A percentile compares a stretch with the other conserved stretches of the same genome.
Evolutionary conservation across 2,329 filamentous ascomycete genomes (phyloP).

Genomic region (Dothistroma pini): DNA sequence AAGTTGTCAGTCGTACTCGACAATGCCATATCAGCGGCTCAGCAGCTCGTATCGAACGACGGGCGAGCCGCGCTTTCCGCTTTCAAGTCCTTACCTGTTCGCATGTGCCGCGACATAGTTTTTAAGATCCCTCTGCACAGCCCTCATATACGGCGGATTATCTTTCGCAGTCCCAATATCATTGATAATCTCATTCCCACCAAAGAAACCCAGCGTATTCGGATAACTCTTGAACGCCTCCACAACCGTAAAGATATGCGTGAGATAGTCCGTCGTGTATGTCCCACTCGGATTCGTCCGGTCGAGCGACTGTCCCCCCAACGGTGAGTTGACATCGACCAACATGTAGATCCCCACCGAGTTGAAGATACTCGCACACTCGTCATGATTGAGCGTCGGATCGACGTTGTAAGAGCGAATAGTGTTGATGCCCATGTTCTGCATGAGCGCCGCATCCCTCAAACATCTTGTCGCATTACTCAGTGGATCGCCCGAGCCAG

Average conservation of each 20-base stretch:
- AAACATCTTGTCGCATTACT: slow-evolving; percentile 56
- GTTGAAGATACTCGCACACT: slow-evolving; percentile 63
- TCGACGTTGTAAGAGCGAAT: slow-evolving; percentile 64
- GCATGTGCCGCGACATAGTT: slow-evolving; percentile 61
- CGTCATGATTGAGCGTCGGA: slow-evolving; percentile 56
- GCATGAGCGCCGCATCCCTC: slow-evolving; percentile 62
- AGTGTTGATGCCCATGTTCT: slow-evolving; percentile 61
- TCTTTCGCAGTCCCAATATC: slow-evolving; percentile 49
- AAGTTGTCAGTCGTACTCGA: too few relatives aligned
- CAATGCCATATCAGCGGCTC: too few relatives aligned
- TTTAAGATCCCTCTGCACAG: slow-evolving; percentile 64
- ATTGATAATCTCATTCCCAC: slow-evolving; percentile 67
- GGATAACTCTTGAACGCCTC: slow-evolving; percentile 65
- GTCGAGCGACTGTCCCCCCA: slow-evolving; percentile 55
- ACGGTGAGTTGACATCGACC: slow-evolving; percentile 62
- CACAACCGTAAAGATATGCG: slow-evolving; percentile 59
- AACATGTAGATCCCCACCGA: slow-evolving; percentile 64
- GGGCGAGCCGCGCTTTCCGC: too few relatives aligned
- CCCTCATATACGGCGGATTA: slow-evolving; percentile 57
- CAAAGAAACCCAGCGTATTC: slow-evolving; percentile 64
- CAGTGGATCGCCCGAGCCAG: slow-evolving; percentile 52
- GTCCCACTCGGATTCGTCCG: slow-evolving; percentile 52
- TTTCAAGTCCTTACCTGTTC: slow-evolving; percentile 35
- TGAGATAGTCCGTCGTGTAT: slow-evolving; percentile 55
- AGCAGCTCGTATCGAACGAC: too few relatives aligned